These are phyloP conservation scores for Pulveroboletus sp. DNA, from an alignment of 768 basidiomycete genomes.

Conservation along the genomic window DNA sequence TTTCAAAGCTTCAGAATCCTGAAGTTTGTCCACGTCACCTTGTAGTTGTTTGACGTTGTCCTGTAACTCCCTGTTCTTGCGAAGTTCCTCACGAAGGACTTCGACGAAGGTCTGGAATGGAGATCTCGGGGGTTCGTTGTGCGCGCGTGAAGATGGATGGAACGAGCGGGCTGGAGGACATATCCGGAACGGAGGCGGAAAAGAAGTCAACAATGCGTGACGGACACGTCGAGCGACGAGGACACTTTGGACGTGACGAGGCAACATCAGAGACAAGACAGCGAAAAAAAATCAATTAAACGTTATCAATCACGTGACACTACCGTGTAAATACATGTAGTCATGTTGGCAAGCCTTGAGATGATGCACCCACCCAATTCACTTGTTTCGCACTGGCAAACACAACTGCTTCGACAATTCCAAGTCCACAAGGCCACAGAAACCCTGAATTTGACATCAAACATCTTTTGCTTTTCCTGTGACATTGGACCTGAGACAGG, in stretches of 20 bases:
- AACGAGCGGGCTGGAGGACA: slow-evolving; percentile 37
- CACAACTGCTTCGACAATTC: too few species aligned
- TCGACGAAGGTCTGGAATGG: slow-evolving; percentile 97
- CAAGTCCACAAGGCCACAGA: too few species aligned
- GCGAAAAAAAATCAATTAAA: slow-evolving; percentile 8
- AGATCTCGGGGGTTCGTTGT: slow-evolving; percentile 75
- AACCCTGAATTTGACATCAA: too few species aligned
- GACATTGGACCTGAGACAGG: too few species aligned
- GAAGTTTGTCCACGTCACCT: slow-evolving; percentile 95
- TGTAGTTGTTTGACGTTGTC: slow-evolving; percentile 97
- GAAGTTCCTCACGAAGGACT: slow-evolving; percentile 86
- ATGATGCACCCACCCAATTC: too few species aligned
- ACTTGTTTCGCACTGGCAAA: too few species aligned
- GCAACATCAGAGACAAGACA: slow-evolving; percentile 36
- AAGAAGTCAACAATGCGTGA: slow-evolving; percentile 11
- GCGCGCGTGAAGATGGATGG: slow-evolving; percentile 63
- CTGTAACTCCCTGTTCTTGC: slow-evolving; percentile 92
- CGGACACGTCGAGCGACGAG: slow-evolving; percentile 28
- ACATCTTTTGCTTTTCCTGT: too few species aligned
- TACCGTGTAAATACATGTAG: too few species aligned
- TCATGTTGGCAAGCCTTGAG: too few species aligned
- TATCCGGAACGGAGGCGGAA: slow-evolving; percentile 32
- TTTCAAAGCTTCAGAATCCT: slow-evolving; percentile 97
- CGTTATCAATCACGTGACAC: slow-evolving; percentile 9
- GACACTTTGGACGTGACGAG: slow-evolving; percentile 45